Base-by-base conservation (phyloP, 257 asterid species). In the Solanum corneliomulleri region DNA sequence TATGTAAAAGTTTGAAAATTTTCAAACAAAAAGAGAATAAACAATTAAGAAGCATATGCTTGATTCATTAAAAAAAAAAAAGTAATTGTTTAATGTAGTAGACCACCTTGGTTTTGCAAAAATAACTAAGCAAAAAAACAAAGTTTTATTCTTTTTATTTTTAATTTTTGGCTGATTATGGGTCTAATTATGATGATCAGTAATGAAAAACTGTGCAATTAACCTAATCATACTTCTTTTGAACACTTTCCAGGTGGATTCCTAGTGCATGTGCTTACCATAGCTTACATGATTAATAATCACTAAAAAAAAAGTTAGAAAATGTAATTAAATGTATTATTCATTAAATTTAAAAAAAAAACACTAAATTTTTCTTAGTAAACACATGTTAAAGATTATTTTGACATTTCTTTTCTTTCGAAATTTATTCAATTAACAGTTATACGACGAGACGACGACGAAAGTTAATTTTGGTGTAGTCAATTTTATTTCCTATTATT, bases 211-310 rank as follows among this genome's bases (percentile, higher is more conserved):
- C 52, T 84, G 88, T 89, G 91, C 87, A 21, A 70, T 75, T 78
- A 69, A 49, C 60, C 39, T 84, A 84, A 15, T 52, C 35, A 52
- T 9, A 77, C 37, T 49, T 42, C 41, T 33, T 58, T 52, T 70
- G 10, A 47, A 27, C 78, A 71, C 91, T 89, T 88, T 88, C 91
- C 91, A 88, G 86, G 86, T 84, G 70, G 86, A 86, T 71, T 88
- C 41, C 86, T 84, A 78, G 58, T 71, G 90, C 88, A 86, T 88
- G 84, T 88, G 87, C 68, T 77, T 2, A 84, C 29, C 68, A 80
- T 62, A 84, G 27, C 10, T 18, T 47, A 39, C 16, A 84, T n/a
- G 27, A 23, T 49, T n/a, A 77, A 69, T 56, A 56, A 56, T 7
- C 62, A 56, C 62, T 18, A 56, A 56, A 56, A 52, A 56, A 52